These are phyloP conservation scores for Aureobasidium sp. DNA, from an alignment of 2,329 filamentous ascomycete species.

Conservation along the genomic window DNA sequence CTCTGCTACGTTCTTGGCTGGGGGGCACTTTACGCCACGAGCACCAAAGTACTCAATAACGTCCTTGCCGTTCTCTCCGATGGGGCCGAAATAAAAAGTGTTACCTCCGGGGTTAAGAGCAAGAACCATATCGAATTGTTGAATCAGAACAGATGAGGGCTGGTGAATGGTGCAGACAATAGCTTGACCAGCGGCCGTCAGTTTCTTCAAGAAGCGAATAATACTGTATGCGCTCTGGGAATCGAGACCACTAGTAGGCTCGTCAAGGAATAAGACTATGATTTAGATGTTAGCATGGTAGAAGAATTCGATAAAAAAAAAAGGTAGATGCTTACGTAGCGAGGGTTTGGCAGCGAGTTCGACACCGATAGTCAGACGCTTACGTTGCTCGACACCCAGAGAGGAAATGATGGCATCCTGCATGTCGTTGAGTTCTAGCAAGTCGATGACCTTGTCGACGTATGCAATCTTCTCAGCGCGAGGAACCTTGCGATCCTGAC, in stretches of 20 bases:
- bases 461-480: constrained; percentile 58
- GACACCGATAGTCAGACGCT: constrained; percentile 66
- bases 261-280: constrained; percentile 52
- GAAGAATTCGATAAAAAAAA: too few relatives aligned
- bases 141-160: constrained; percentile 60
- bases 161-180: constrained; percentile 72
- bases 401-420: constrained; percentile 60
- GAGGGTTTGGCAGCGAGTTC: constrained; percentile 64
- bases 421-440: constrained; percentile 58
- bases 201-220: constrained; percentile 61
- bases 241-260: constrained; percentile 65
- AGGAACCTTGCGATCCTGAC: constrained; percentile 51
- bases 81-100: constrained; percentile 66
- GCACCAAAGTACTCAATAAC: constrained; percentile 63
- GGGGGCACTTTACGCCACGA: constrained; percentile 59
- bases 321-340: constrained; percentile 30
- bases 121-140: constrained; percentile 68
- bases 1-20: constrained; percentile 59
- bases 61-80: constrained; percentile 58
- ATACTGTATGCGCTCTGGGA: constrained; percentile 63
- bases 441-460: constrained; percentile 58
- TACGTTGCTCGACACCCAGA: constrained; percentile 62
- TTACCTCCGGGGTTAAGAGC: constrained; percentile 62
- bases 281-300: too few relatives aligned
- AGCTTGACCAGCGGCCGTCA: constrained; percentile 59